Evolutionary conservation across 495 filamentous ascomycete genomes (phyloP).

Genomic region (Penicillium desertorum): DNA sequence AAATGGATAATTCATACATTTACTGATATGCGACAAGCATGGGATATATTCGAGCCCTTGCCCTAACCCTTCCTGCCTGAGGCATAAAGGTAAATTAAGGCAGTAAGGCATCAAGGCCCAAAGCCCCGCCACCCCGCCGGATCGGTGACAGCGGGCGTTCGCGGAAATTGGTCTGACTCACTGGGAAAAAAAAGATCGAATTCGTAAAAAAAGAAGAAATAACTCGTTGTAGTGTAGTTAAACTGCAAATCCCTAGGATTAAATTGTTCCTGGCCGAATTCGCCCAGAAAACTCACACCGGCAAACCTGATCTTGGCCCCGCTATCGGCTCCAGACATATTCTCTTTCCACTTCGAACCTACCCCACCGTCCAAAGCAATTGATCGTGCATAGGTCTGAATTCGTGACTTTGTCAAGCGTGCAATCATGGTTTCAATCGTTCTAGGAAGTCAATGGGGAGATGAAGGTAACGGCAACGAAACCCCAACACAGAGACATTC

Average conservation of each 20-base stretch:
- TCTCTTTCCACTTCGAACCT: constrained; percentile 9
- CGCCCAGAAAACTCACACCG: constrained; percentile 7
- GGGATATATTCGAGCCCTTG: constrained; percentile 6
- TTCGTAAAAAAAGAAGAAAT: not conserved
- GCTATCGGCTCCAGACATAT: constrained; percentile 13
- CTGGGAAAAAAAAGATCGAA: constrained; percentile 18
- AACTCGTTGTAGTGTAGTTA: not conserved
- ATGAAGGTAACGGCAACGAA: constrained; percentile 53
- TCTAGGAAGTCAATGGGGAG: constrained; percentile 65
- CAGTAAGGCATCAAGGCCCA: constrained; percentile 11
- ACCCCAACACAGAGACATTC: not conserved
- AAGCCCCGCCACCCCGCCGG: constrained; percentile 19
- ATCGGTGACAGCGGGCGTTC: constrained; percentile 6
- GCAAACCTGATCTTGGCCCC: constrained; percentile 16
- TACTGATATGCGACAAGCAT: not conserved
- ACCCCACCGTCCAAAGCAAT: constrained; percentile 16
- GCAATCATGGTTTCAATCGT: constrained; percentile 59
- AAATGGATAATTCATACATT: too few relatives aligned
- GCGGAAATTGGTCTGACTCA: constrained; percentile 15
- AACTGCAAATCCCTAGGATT: not conserved
- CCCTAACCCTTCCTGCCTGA: constrained; percentile 7
- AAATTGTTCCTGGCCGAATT: not conserved
- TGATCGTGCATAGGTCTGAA: constrained; percentile 8
- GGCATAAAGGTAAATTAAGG: not conserved
- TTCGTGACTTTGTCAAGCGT: not conserved